phyloP scores from a whole-genome alignment of 2,329 filamentous ascomycete genomes.

The Paracorniculantispora psalliotae region DNA sequence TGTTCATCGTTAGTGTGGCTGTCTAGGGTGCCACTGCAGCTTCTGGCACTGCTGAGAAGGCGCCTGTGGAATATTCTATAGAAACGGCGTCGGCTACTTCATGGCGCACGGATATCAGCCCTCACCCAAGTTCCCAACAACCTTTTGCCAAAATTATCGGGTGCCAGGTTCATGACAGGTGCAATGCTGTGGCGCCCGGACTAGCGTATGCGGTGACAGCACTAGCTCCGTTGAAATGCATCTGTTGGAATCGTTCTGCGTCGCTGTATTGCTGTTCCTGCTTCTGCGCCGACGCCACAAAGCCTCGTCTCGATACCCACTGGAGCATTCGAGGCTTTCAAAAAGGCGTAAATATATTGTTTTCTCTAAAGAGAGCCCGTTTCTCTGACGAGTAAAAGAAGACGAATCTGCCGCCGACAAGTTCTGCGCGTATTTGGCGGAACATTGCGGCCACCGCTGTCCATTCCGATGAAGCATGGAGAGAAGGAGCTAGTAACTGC shows the following conservation, averaged over 20 bases:
- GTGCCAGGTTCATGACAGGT: neutral
- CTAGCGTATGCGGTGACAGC: neutral
- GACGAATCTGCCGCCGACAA: neutral
- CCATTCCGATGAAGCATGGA: neutral
- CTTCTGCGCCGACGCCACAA: neutral
- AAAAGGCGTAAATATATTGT: neutral
- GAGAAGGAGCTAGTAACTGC: neutral
- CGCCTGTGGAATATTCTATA: neutral
- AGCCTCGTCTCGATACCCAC: neutral
- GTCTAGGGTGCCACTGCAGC: neutral
- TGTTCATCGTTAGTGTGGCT: neutral
- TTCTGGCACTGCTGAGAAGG: neutral
- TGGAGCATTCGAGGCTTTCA: neutral
- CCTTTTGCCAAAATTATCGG: neutral
- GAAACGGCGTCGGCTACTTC: neutral
- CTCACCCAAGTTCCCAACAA: neutral
- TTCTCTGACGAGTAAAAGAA: too few species aligned
- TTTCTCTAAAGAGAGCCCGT: neutral
- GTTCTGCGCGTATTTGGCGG: neutral
- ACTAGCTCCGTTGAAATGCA: neutral
- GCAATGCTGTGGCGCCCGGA: neutral
- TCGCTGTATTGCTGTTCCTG: neutral
- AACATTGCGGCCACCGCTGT: neutral
- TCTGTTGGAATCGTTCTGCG: neutral
- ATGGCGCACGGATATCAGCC: neutral